Percentiles rank a stretch among this genome's conserved stretches.
Conservation (phyloP, 2,329 filamentous ascomycete species). For the Penicillium sp. region DNA sequence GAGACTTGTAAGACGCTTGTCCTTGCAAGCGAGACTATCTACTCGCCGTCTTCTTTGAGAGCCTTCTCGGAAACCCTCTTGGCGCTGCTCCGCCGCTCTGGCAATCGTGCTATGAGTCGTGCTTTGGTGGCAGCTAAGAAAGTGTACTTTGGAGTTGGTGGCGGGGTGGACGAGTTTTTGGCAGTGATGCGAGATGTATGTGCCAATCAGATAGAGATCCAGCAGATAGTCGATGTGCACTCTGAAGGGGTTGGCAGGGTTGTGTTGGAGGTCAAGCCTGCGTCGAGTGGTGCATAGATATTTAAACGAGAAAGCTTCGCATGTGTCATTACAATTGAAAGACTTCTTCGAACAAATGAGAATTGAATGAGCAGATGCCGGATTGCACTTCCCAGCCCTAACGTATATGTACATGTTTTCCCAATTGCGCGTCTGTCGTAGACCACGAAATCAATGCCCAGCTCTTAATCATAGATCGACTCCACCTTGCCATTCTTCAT, state of each 20-base stretch:
- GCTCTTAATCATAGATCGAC: slow-evolving; percentile 39
- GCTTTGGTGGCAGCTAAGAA: slow-evolving; percentile 58
- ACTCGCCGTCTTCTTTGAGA: slow-evolving; percentile 50
- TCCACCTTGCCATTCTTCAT: slow-evolving; percentile 42
- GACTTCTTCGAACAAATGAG: slow-evolving; percentile 21
- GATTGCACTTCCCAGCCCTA: slow-evolving; percentile 23
- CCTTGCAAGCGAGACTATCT: slow-evolving; percentile 61
- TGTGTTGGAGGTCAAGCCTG: slow-evolving; percentile 35
- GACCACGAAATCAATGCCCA: slow-evolving; percentile 15
- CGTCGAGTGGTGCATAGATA: slow-evolving; percentile 5
- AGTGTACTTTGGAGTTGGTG: slow-evolving; percentile 62
- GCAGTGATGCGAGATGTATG: slow-evolving; percentile 27
- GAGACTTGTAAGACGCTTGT: slow-evolving; percentile 43
- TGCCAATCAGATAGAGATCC: slow-evolving; percentile 25
- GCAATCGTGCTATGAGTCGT: slow-evolving; percentile 28
- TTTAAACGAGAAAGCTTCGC: too few relatives aligned
- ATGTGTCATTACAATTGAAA: too few relatives aligned
- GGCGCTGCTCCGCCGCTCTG: slow-evolving; percentile 44
- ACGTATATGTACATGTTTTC: slow-evolving; percentile 35
- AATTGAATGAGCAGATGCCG: slow-evolving; percentile 25
- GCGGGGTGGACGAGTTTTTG: slow-evolving; percentile 57
- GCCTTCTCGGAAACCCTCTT: slow-evolving; percentile 53
- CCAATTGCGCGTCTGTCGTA: slow-evolving; percentile 20
- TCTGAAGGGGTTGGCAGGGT: slow-evolving; percentile 43
- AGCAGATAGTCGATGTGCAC: slow-evolving; percentile 34